Evolutionary conservation across 441 rosid genomes (phyloP).

Genomic region (Bocquillonia castaneifolia): DNA sequence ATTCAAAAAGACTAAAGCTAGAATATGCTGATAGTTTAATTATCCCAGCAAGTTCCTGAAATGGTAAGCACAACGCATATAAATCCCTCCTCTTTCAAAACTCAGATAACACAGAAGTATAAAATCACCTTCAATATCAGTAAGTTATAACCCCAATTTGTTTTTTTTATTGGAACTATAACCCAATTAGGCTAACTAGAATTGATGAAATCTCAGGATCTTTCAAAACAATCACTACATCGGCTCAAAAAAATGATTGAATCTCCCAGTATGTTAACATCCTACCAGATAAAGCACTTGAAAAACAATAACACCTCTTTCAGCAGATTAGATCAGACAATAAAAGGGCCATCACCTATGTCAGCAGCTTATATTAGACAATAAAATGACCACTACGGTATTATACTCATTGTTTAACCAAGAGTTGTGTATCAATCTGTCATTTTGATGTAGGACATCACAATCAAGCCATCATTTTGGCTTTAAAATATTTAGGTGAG

Average conservation of each 20-base stretch:
- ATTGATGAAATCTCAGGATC: too few species aligned
- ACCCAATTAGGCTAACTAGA: not conserved
- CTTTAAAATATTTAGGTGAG: not conserved
- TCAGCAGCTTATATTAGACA: not conserved
- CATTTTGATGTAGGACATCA: not conserved
- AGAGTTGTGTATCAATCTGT: not conserved
- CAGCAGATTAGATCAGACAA: not conserved
- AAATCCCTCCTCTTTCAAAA: not conserved
- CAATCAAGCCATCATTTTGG: not conserved
- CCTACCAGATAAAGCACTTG: not conserved
- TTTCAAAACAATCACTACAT: too few species aligned
- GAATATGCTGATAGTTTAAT: slow-evolving; percentile 84
- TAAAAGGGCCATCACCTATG: not conserved
- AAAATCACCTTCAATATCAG: too few species aligned
- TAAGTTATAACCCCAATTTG: too few species aligned
- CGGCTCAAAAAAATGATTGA: not conserved
- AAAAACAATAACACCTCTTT: not conserved
- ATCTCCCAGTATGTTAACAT: not conserved
- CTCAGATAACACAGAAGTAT: not conserved
- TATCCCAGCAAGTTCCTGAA: slow-evolving; percentile 94
- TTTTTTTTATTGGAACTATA: too few species aligned
- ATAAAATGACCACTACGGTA: not conserved
- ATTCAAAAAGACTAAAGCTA: slow-evolving; percentile 93
- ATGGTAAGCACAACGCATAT: slow-evolving; percentile 13
- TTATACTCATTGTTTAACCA: not conserved